Percentiles rank a stretch among this genome's conserved stretches.
phyloP scores from a whole-genome alignment of 2,329 filamentous ascomycete species.

The Clathrospora elynae region DNA sequence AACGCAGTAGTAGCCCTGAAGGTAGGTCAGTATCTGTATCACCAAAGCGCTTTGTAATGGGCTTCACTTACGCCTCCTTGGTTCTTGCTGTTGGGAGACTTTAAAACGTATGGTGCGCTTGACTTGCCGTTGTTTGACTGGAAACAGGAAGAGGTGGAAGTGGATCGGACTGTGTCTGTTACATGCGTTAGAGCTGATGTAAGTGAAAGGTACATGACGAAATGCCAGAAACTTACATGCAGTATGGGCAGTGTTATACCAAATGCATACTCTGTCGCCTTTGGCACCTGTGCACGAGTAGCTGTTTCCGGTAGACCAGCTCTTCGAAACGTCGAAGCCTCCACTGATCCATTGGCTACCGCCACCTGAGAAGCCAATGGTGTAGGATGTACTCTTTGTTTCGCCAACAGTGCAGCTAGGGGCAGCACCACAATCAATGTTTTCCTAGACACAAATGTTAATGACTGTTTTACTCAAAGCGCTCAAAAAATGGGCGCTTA shows the following conservation, averaged over 20 bases:
- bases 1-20: constrained; percentile 9
- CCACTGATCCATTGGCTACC: constrained; percentile 1
- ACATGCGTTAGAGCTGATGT: too few relatives aligned
- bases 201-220: neutral
- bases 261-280: constrained; percentile 6
- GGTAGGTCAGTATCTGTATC: neutral
- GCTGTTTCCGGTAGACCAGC: constrained; percentile 1
- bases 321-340: constrained; percentile 3
- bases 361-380: neutral
- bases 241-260: constrained; percentile 12
- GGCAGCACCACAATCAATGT: constrained; percentile 3
- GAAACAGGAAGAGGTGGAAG: neutral
- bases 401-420: constrained; percentile 4
- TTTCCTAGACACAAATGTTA: neutral
- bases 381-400: constrained; percentile 4
- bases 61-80: constrained; percentile 4
- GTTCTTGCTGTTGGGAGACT: constrained; percentile 6
- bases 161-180: too few relatives aligned
- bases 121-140: neutral
- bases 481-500: neutral
- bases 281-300: constrained; percentile 5
- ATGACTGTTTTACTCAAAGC: neutral
- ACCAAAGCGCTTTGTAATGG: neutral
- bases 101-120: constrained; percentile 5
- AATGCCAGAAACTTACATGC: constrained; percentile 8